These are phyloP conservation scores for Cardamine resedifolia DNA, from an alignment of 345 rosid genomes.

Conservation along the genomic window DNA sequence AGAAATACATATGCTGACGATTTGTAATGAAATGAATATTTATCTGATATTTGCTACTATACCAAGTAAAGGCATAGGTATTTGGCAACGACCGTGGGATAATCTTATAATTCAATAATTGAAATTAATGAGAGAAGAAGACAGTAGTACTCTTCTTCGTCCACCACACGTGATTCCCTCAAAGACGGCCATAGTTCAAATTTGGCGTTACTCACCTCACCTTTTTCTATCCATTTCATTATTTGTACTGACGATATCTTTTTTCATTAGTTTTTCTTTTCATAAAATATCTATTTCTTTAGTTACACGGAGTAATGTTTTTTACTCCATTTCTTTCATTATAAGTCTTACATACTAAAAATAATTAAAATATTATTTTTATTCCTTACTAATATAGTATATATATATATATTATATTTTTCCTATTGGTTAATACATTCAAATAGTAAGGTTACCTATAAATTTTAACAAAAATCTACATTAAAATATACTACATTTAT, in stretches of 20 bases:
- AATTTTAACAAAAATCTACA: no score
- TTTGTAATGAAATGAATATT: no score
- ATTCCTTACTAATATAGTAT: no score
- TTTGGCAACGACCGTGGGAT: neutral
- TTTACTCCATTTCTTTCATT: no score
- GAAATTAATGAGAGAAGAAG: neutral
- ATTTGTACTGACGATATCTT: neutral
- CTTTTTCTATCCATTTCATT: neutral
- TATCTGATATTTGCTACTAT: neutral
- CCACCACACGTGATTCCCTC: constrained; percentile 27
- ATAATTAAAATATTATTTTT: no score
- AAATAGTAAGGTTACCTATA: no score
- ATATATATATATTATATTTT: no score
- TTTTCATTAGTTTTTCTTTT: no score
- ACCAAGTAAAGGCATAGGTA: neutral
- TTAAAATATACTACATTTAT: no score
- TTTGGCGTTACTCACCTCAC: constrained; percentile 23
- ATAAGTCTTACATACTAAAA: no score
- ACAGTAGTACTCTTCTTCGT: neutral
- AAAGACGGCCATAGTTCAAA: constrained; percentile 23
- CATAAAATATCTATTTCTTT: neutral
- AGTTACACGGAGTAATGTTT: neutral
- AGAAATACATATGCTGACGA: neutral
- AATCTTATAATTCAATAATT: neutral
- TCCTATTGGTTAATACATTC: no score